A percentile compares a stretch with the other conserved stretches of the same genome.
phyloP scores from a whole-genome alignment of 2,329 filamentous ascomycete species.

The Fusarium succisae region DNA sequence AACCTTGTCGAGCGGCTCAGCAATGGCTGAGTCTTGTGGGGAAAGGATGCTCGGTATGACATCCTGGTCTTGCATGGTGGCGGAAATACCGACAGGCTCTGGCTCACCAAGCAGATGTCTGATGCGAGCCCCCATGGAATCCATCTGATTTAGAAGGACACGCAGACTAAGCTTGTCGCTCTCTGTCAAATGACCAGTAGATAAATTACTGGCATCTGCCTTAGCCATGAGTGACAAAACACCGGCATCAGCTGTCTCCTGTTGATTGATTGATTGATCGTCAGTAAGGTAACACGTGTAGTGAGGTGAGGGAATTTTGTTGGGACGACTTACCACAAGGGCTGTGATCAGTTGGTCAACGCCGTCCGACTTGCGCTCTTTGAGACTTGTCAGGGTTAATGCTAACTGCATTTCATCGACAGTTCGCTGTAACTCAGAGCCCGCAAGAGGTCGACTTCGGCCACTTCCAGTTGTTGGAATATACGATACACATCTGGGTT shows the following conservation, averaged over 20 bases:
- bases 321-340: constrained; percentile 65
- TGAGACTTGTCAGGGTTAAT: constrained; percentile 69
- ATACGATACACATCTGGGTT: constrained; percentile 46
- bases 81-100: constrained; percentile 38
- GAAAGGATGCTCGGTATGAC: constrained; percentile 40
- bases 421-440: constrained; percentile 54
- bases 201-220: constrained; percentile 55
- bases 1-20: constrained; percentile 45
- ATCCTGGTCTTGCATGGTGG: constrained; percentile 34
- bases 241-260: constrained; percentile 57
- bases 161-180: constrained; percentile 58
- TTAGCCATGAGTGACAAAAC: constrained; percentile 61
- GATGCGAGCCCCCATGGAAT: constrained; percentile 56
- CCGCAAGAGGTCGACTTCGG: constrained; percentile 31
- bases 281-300: constrained; percentile 24
- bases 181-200: constrained; percentile 50
- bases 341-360: constrained; percentile 65
- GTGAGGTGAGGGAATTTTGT: background rate
- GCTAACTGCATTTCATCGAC: constrained; percentile 73
- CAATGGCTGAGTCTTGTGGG: constrained; percentile 43
- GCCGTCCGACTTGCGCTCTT: constrained; percentile 58
- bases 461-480: constrained; percentile 37
- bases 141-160: constrained; percentile 58
- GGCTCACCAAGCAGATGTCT: constrained; percentile 51
- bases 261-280: background rate